Percentiles rank a stretch among this genome's conserved stretches.
Evolutionary conservation across 2,329 filamentous ascomycete species (phyloP).

Genomic region (Penicillium sp.): DNA sequence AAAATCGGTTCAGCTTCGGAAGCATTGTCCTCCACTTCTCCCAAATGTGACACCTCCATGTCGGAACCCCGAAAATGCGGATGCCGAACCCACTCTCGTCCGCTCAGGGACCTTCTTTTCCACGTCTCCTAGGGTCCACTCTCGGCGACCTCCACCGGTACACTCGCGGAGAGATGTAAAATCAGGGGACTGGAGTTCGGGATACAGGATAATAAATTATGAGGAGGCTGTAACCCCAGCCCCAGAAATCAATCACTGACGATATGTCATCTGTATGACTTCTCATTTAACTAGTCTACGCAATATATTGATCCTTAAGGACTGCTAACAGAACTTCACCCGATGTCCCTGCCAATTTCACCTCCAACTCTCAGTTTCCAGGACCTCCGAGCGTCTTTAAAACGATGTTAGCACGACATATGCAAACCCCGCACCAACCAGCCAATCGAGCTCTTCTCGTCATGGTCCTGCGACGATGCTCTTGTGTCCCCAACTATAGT

Average conservation of each 20-base stretch:
- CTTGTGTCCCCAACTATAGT: too few relatives aligned
- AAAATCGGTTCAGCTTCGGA: neutral
- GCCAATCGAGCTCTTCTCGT: neutral
- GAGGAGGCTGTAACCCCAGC: neutral
- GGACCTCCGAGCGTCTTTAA: neutral
- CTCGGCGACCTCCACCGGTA: conserved; percentile 19
- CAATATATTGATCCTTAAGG: neutral
- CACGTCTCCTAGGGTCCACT: neutral
- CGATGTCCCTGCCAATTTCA: neutral
- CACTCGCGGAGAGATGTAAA: conserved; percentile 8
- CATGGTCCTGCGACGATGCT: too few relatives aligned
- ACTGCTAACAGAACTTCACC: neutral
- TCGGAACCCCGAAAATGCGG: conserved; percentile 17
- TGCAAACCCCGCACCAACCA: neutral
- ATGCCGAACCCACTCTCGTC: conserved; percentile 10
- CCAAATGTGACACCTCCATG: neutral
- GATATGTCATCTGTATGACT: neutral
- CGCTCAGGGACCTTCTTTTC: neutral
- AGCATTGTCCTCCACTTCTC: neutral
- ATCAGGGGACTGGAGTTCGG: neutral
- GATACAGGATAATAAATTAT: neutral
- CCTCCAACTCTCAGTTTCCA: neutral
- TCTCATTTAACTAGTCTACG: neutral
- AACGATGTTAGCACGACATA: neutral
- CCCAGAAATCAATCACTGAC: neutral